Conservation (phyloP, 805 yeast species). For the Pichia cephalocereana region DNA sequence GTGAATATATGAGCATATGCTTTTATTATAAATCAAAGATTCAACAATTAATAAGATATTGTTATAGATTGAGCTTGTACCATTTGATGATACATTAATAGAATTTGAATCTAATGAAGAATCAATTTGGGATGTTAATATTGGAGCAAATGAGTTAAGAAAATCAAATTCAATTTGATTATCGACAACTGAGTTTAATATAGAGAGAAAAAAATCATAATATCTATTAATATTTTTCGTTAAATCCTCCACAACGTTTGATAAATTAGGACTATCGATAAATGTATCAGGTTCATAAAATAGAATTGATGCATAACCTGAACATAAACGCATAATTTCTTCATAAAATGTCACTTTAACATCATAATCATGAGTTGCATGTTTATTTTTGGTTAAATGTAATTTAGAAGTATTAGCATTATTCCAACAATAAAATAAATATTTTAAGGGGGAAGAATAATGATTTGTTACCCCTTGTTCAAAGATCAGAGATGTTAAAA, state of each 20-base stretch:
- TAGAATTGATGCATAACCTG: conserved; percentile 58
- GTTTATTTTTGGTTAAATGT: conserved; percentile 33
- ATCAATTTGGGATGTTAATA: conserved; percentile 30
- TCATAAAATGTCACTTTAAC: conserved; percentile 33
- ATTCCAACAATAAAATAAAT: conserved; percentile 38
- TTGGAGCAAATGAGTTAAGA: conserved; percentile 42
- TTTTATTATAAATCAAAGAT: conserved; percentile 47
- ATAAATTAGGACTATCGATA: conserved; percentile 29
- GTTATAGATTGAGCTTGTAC: conserved; percentile 35
- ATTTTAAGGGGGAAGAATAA: conserved; percentile 32
- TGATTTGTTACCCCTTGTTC: conserved; percentile 38
- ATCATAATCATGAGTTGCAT: conserved; percentile 18
- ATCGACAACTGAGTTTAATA: conserved; percentile 50
- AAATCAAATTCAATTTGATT: conserved; percentile 60
- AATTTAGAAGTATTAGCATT: conserved; percentile 34
- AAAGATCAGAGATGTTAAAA: conserved; percentile 46
- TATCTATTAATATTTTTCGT: conserved; percentile 18
- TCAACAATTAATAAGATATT: conserved; percentile 48
- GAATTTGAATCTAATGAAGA: conserved; percentile 25
- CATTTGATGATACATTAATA: background rate
- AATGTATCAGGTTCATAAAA: conserved; percentile 65
- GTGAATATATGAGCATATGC: conserved; percentile 52
- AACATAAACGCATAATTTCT: conserved; percentile 39
- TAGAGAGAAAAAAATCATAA: conserved; percentile 43
- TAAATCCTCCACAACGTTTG: conserved; percentile 20